A percentile compares a stretch with the other conserved stretches of the same genome.
phyloP scores from a whole-genome alignment of 306 rosid genomes.

The Aeschynomene evenia region DNA sequence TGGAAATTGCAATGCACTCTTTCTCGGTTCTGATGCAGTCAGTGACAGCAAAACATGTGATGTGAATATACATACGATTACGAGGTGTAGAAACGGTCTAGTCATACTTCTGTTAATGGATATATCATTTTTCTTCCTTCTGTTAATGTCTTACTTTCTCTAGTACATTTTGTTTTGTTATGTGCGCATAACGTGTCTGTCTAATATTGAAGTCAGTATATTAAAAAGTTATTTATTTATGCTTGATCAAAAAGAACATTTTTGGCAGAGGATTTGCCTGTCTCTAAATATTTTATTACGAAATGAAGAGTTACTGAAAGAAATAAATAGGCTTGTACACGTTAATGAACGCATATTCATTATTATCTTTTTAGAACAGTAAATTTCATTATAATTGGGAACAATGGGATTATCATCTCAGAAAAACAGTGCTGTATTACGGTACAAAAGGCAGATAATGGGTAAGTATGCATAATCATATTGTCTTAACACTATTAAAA shows the following conservation, averaged over 20 bases:
- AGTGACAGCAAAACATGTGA: neutral
- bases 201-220: neutral
- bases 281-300: too few species aligned
- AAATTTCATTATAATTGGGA: neutral
- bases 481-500: too few species aligned
- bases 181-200: too few species aligned
- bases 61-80: too few species aligned
- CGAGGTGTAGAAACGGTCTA: neutral
- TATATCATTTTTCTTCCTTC: too few species aligned
- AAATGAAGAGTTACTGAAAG: too few species aligned
- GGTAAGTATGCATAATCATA: neutral
- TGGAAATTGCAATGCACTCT: neutral
- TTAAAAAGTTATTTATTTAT: neutral
- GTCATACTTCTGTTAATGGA: too few species aligned
- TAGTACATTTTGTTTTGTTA: too few species aligned
- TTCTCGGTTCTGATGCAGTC: neutral
- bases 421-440: neutral
- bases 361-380: too few species aligned
- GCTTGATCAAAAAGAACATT: neutral
- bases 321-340: too few species aligned
- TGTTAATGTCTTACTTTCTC: too few species aligned
- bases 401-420: neutral
- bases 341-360: too few species aligned
- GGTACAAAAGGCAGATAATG: neutral
- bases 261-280: neutral